Evolutionary conservation across 2,329 filamentous ascomycete species (phyloP), one percentile per base, ranked within the genome.

Genomic region (Arachnomyces sp.): DNA sequence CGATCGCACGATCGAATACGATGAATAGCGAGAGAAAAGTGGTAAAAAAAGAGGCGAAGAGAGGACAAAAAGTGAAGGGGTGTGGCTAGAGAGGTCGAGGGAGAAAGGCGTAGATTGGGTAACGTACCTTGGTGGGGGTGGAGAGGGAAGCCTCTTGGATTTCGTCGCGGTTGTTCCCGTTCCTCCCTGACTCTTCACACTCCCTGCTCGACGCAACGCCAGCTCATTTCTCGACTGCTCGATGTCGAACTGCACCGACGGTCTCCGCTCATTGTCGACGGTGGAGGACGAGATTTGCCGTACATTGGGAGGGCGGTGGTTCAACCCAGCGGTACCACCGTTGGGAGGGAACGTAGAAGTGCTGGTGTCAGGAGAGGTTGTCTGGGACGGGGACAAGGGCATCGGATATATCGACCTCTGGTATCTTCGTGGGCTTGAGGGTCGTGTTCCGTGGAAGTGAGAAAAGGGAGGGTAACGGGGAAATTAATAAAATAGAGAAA

Each of bases 101-200:
- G 9, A 18, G 37, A 31, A 14, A 43, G 18, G 25, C n/a, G n/a
- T 12, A 36, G 13, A 35, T 13, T 14, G 28, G 1, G n/a, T 13
- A 38, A 49, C 60, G 40, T 54, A 66, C 64, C 57, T 61, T 7
- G 64, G 64, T 3, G 64, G 64, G 12, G 64, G 64, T 13, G 64
- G 64, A 9, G 64, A 67, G 7, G 51, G 51, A 2, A 56, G 54
- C 37, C 33, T 55, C 32, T 46, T 53, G 7, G 49, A 43, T 37
- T 31, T 54, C 30, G 36, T 32, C 38, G 39, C 53, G 43, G 28
- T 42, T 46, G 53, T 52, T 31, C 49, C 54, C 45, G 53, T 52
- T 31, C 49, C 54, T 36, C 45, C 49, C 45, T 53, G 47, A 29
- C 50, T 53, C 42, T 49, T 55, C 20, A 44, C 44, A 42, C 52